Percentiles rank a stretch among this genome's conserved stretches.
phyloP scores from a whole-genome alignment of 2,329 filamentous ascomycete genomes.

The Phoma herbarum region DNA sequence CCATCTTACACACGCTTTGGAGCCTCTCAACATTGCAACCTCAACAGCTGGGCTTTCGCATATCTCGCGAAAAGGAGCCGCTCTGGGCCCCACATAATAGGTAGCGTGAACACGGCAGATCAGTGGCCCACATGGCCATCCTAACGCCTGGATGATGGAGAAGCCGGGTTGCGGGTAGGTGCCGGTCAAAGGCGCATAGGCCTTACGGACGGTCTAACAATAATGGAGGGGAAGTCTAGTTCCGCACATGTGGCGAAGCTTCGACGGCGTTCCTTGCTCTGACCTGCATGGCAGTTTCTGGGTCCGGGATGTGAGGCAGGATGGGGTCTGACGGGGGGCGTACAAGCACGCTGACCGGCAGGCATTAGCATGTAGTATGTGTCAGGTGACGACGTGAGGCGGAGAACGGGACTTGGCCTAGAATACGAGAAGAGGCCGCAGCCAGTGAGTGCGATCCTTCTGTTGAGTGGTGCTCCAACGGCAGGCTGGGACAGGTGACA shows the following conservation, averaged over 20 bases:
- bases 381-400: slow-evolving; percentile 38
- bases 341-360: slow-evolving; percentile 37
- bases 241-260: slow-evolving; percentile 40
- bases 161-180: slow-evolving; percentile 9
- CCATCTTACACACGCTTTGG: neutral
- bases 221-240: slow-evolving; percentile 12
- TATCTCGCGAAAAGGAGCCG: slow-evolving; percentile 8
- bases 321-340: slow-evolving; percentile 26
- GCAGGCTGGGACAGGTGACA: slow-evolving; percentile 24
- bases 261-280: slow-evolving; percentile 33
- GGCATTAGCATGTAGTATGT: slow-evolving; percentile 27
- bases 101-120: slow-evolving; percentile 15
- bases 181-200: slow-evolving; percentile 17
- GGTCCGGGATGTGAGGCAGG: slow-evolving; percentile 32
- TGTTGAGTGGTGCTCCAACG: slow-evolving; percentile 16
- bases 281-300: slow-evolving; percentile 25
- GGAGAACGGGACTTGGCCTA: slow-evolving; percentile 26
- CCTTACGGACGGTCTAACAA: neutral
- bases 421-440: slow-evolving; percentile 32
- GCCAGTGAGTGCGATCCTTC: slow-evolving; percentile 25
- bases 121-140: slow-evolving; percentile 15
- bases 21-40: slow-evolving; percentile 5
- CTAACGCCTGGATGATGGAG: slow-evolving; percentile 3
- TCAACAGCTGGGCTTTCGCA: slow-evolving; percentile 11
- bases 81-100: slow-evolving; percentile 7